Conservation (phyloP, 495 filamentous ascomycete genomes). For the Sphaerosporella brunnea region DNA sequence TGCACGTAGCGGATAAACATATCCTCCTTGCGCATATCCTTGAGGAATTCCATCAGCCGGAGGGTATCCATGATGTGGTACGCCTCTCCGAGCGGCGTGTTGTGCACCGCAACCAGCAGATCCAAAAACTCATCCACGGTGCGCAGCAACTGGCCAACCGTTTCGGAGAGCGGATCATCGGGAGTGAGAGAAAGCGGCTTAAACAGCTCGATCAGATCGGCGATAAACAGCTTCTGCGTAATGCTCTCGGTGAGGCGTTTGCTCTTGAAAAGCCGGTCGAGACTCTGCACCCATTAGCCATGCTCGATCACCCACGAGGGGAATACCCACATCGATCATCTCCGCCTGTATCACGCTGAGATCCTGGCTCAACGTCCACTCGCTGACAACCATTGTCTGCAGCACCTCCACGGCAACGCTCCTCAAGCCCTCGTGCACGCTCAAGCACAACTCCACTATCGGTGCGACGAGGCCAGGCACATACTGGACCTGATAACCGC, state of each 20-base stretch:
- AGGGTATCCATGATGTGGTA: slow-evolving; percentile 69
- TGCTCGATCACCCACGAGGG: neutral
- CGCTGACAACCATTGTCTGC: slow-evolving; percentile 94
- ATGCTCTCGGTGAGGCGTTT: slow-evolving; percentile 76
- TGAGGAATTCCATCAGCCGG: slow-evolving; percentile 86
- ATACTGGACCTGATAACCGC: slow-evolving; percentile 96
- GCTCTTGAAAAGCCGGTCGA: slow-evolving; percentile 80
- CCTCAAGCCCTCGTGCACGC: slow-evolving; percentile 80
- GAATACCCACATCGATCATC: slow-evolving; percentile 53
- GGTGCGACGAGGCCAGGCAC: slow-evolving; percentile 80
- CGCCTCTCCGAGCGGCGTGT: slow-evolving; percentile 57
- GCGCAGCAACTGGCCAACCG: slow-evolving; percentile 58
- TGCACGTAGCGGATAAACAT: slow-evolving; percentile 96
- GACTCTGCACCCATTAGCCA: slow-evolving; percentile 31
- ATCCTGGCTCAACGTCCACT: slow-evolving; percentile 94
- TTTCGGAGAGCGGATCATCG: slow-evolving; percentile 56
- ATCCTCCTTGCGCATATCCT: slow-evolving; percentile 92
- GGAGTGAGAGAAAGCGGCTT: slow-evolving; percentile 44
- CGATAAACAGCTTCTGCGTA: slow-evolving; percentile 79
- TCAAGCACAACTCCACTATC: slow-evolving; percentile 85
- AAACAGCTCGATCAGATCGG: slow-evolving; percentile 68
- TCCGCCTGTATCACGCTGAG: slow-evolving; percentile 84
- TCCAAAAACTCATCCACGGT: slow-evolving; percentile 84
- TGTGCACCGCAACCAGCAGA: slow-evolving; percentile 81
- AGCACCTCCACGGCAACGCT: slow-evolving; percentile 81